phyloP scores from a whole-genome alignment of 768 basidiomycete genomes.

The Cystobasidium ongulense region DNA sequence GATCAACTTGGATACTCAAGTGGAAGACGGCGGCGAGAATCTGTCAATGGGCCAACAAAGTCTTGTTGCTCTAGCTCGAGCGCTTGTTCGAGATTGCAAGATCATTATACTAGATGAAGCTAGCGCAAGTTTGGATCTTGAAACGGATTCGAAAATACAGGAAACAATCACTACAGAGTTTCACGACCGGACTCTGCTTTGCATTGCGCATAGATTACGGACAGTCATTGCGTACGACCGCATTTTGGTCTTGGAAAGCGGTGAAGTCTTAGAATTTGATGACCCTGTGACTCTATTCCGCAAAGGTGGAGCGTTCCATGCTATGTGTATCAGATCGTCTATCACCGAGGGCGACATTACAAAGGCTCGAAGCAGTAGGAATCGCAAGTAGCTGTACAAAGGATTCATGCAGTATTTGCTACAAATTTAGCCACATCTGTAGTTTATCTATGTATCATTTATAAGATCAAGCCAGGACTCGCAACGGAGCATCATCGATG shows the following conservation, averaged over 20 bases:
- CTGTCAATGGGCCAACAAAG: constrained; percentile 37
- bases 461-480: too few species aligned
- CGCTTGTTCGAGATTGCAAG: constrained; percentile 36
- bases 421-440: too few species aligned
- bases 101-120: constrained; percentile 43
- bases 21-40: constrained; percentile 70
- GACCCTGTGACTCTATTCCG: constrained; percentile 37
- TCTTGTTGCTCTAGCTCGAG: constrained; percentile 14
- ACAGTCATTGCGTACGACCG: constrained; percentile 40
- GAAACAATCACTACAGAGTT: constrained; percentile 66
- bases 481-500: background rate
- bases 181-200: constrained; percentile 62
- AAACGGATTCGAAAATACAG: constrained; percentile 52
- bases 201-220: constrained; percentile 46
- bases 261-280: constrained; percentile 37
- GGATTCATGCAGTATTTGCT: background rate
- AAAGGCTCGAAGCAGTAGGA: background rate
- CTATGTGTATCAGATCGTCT: constrained; percentile 31
- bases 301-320: constrained; percentile 37
- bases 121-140: constrained; percentile 41
- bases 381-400: background rate
- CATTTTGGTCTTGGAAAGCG: constrained; percentile 38
- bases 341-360: constrained; percentile 17
- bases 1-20: constrained; percentile 70
- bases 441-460: too few species aligned